A percentile compares a stretch with the other conserved stretches of the same genome.
Conservation (phyloP, 176 grass and related monocot species). For the Musa troglodytarum region DNA sequence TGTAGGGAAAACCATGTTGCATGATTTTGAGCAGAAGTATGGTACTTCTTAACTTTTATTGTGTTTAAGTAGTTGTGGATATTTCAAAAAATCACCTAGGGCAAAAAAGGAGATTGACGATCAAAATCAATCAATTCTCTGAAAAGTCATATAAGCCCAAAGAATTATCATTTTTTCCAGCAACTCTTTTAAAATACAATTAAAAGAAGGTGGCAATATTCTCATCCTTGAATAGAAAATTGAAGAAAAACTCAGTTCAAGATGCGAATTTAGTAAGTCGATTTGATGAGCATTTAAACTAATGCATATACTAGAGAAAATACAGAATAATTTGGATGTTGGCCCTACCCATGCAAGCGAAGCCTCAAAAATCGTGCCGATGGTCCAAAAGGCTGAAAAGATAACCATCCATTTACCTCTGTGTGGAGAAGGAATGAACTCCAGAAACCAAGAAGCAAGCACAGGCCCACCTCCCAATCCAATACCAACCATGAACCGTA, state of each 20-base stretch:
- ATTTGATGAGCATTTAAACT: neutral
- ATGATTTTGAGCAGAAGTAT: no score
- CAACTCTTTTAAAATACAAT: neutral
- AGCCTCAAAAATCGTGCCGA: slow-evolving; percentile 90
- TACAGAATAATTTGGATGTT: neutral
- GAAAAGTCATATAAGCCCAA: neutral
- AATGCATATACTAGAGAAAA: neutral
- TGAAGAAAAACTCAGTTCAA: neutral
- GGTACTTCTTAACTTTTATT: no score
- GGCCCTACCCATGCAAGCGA: slow-evolving; percentile 87
- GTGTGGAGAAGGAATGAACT: slow-evolving; percentile 87
- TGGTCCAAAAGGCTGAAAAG: slow-evolving; percentile 89
- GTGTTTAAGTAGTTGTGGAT: no score
- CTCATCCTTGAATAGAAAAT: neutral
- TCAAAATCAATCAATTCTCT: neutral
- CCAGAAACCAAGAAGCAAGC: slow-evolving; percentile 91
- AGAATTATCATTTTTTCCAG: neutral
- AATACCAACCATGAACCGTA: slow-evolving; percentile 86
- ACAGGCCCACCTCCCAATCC: slow-evolving; percentile 91
- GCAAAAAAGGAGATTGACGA: neutral
- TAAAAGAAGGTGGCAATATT: neutral
- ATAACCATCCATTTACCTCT: slow-evolving; percentile 95
- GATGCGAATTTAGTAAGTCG: neutral
- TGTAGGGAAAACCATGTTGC: neutral
- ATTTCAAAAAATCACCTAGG: neutral